Evolutionary conservation across 257 asterid genomes (phyloP).

Genomic region (Thymus mandschuricus): DNA sequence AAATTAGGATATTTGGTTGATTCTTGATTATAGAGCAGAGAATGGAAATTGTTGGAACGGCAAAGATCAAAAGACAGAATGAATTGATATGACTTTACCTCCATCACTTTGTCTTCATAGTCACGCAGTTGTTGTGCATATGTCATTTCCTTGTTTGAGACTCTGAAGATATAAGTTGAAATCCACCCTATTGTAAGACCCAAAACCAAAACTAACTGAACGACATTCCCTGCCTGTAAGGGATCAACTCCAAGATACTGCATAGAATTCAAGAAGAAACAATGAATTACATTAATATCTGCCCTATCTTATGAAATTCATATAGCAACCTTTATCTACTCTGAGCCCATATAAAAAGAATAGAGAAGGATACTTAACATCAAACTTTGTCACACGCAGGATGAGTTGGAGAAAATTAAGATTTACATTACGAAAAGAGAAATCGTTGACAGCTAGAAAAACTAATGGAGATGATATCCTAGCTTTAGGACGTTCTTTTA

Average conservation of each 20-base stretch:
- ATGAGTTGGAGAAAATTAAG: not conserved
- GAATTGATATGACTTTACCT: constrained; percentile 49
- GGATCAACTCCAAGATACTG: constrained; percentile 91
- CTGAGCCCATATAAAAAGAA: constrained; percentile 12
- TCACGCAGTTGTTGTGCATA: constrained; percentile 89
- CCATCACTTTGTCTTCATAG: constrained; percentile 95
- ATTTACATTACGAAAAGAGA: constrained; percentile 4
- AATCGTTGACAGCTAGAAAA: not conserved
- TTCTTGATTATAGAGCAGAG: not conserved
- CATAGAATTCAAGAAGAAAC: constrained; percentile 36
- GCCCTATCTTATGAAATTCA: constrained; percentile 3
- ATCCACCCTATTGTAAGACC: constrained; percentile 97
- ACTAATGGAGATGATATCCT: not conserved
- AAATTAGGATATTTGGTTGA: not conserved
- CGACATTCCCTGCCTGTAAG: constrained; percentile 91
- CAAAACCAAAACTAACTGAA: constrained; percentile 83
- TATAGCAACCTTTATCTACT: not conserved
- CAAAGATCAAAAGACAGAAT: not conserved
- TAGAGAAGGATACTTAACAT: constrained; percentile 6
- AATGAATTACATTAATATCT: constrained; percentile 15
- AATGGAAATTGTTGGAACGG: not conserved
- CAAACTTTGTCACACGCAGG: not conserved
- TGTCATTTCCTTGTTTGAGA: constrained; percentile 96
- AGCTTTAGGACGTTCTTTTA: constrained; percentile 7
- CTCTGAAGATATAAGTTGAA: constrained; percentile 91